These are phyloP conservation scores for Pyrus betulifolia DNA, from an alignment of 306 rosid species.

Conservation along the genomic window DNA sequence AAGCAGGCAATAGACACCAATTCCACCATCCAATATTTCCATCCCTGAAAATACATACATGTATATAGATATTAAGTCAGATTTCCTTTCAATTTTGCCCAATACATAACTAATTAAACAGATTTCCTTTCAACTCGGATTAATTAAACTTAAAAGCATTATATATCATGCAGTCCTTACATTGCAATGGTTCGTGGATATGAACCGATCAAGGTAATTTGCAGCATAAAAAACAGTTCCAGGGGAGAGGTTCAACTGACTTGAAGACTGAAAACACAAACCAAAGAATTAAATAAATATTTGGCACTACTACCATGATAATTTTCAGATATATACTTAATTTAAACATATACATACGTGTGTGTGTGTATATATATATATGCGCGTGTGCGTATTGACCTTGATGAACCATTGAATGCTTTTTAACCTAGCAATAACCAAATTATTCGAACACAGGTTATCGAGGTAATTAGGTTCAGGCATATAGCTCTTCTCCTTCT, in stretches of 20 bases:
- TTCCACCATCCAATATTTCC: constrained; percentile 50
- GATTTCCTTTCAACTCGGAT: too few species aligned
- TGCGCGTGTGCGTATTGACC: constrained; percentile 14
- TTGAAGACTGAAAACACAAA: constrained; percentile 32
- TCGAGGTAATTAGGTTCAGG: constrained; percentile 22
- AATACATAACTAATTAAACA: background rate
- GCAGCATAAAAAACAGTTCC: constrained; percentile 43
- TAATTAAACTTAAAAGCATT: too few species aligned
- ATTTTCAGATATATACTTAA: background rate
- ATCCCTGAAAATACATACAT: constrained; percentile 14
- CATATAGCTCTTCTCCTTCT: constrained; percentile 33
- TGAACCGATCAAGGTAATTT: constrained; percentile 45
- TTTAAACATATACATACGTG: background rate
- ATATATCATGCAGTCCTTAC: constrained; percentile 18
- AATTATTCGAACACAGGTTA: constrained; percentile 13
- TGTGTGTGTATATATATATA: too few species aligned
- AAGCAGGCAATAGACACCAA: constrained; percentile 44
- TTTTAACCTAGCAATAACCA: constrained; percentile 33
- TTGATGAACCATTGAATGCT: constrained; percentile 43
- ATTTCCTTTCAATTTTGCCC: background rate
- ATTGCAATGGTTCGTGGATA: constrained; percentile 31
- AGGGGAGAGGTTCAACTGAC: constrained; percentile 37
- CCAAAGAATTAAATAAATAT: background rate
- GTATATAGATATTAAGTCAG: too few species aligned
- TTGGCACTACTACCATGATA: background rate